These are phyloP conservation scores for Eutreptiella sp. DNA, from an alignment of 208 protist genomes.

Conservation along the genomic window DNA sequence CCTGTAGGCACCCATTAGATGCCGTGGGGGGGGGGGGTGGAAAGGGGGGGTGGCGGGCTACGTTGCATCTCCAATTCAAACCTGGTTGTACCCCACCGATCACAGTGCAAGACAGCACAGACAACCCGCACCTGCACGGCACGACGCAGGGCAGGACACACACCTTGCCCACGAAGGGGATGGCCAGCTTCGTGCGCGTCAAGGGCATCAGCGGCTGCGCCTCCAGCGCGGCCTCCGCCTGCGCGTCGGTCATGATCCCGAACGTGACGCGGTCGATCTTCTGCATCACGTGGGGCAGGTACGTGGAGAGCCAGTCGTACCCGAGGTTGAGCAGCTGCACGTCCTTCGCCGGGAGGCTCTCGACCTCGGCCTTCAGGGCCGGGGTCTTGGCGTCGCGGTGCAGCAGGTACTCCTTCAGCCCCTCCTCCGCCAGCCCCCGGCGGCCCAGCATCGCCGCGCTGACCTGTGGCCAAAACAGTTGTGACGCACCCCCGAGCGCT, in stretches of 20 bases:
- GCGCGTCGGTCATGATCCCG: conserved; percentile 30
- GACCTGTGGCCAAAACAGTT: neutral
- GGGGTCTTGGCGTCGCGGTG: neutral
- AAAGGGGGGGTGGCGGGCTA: too few relatives aligned
- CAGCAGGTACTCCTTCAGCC: conserved; percentile 30
- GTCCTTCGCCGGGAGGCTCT: conserved; percentile 13
- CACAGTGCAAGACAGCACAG: too few relatives aligned
- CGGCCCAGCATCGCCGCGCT: neutral
- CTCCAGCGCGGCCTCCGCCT: conserved; percentile 18
- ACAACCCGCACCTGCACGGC: too few relatives aligned
- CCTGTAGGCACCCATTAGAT: too few relatives aligned
- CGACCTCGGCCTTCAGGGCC: conserved; percentile 19
- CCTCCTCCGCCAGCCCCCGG: conserved; percentile 7
- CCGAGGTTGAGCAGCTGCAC: conserved; percentile 40
- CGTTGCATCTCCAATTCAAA: too few relatives aligned
- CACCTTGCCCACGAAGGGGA: conserved; percentile 47
- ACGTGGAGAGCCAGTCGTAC: conserved; percentile 29
- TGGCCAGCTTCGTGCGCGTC: conserved; percentile 27
- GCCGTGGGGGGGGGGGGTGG: too few relatives aligned
- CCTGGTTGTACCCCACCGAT: too few relatives aligned
- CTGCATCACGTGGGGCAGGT: conserved; percentile 34
- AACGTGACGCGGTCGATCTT: conserved; percentile 47
- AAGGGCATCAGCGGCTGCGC: conserved; percentile 26
- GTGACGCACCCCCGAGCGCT: neutral
- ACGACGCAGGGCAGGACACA: too few relatives aligned